Percentiles rank a stretch among this genome's conserved stretches.
phyloP scores from a whole-genome alignment of 345 rosid genomes.

The Syzygium jambos region DNA sequence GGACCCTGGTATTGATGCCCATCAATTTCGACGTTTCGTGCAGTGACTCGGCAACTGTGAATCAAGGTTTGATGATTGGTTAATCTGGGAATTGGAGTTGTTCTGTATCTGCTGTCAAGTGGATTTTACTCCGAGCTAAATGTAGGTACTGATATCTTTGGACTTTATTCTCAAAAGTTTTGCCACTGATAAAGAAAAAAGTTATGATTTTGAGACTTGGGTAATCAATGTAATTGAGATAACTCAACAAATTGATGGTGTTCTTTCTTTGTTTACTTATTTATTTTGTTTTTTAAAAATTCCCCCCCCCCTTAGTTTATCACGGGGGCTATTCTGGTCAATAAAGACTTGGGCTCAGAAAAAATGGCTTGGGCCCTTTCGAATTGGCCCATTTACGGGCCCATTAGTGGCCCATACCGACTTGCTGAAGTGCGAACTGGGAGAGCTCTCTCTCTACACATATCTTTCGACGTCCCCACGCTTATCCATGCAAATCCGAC shows the following conservation, averaged over 20 bases:
- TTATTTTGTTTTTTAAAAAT: not conserved
- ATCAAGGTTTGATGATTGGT: not conserved
- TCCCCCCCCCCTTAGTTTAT: not conserved
- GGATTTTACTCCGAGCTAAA: not conserved
- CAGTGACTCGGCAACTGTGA: not conserved
- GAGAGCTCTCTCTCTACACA: not conserved
- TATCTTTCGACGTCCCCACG: constrained; percentile 21
- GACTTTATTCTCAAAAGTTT: not conserved
- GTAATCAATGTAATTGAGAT: not conserved
- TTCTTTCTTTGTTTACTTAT: not conserved
- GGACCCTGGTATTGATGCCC: not conserved
- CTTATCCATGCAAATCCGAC: constrained; percentile 38
- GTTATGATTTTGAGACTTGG: not conserved
- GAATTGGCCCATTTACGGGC: not conserved
- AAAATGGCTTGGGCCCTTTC: not conserved
- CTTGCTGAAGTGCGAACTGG: not conserved
- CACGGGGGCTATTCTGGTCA: not conserved
- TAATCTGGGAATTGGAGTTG: not conserved
- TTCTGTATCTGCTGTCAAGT: not conserved
- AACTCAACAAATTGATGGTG: not conserved
- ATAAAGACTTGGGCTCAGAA: not conserved
- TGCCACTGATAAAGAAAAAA: not conserved
- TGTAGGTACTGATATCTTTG: not conserved
- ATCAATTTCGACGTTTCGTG: not conserved
- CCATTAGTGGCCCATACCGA: not conserved